Evolutionary conservation across 805 yeast genomes (phyloP).

Genomic region (Kodamaea restingae): DNA sequence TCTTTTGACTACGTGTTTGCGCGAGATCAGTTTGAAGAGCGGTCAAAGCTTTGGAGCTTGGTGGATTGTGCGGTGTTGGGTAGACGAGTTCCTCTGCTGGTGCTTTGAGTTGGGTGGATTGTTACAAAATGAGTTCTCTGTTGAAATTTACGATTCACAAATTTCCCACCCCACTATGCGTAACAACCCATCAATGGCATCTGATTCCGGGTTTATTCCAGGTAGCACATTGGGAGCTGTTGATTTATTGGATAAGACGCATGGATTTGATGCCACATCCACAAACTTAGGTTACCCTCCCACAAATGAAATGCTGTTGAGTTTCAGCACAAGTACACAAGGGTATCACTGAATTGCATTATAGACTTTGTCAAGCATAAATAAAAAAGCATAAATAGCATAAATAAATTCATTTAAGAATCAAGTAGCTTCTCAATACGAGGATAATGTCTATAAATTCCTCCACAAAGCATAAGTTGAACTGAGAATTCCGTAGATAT

Average conservation of each 20-base stretch:
- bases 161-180: no score
- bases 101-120: constrained; percentile 60
- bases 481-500: no score
- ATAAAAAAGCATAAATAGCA: background rate
- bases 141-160: background rate
- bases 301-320: background rate
- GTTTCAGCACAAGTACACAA: background rate
- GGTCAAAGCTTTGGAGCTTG: constrained; percentile 64
- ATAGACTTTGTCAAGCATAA: background rate
- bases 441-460: no score
- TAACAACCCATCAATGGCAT: no score
- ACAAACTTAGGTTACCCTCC: background rate
- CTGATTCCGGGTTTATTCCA: background rate
- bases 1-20: constrained; percentile 52
- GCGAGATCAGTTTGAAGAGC: constrained; percentile 58
- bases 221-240: constrained; percentile 11
- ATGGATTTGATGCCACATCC: background rate
- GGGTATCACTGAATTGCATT: background rate
- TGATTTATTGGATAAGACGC: constrained; percentile 12
- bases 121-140: constrained; percentile 29
- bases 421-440: no score
- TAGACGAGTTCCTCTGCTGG: constrained; percentile 69
- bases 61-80: constrained; percentile 77
- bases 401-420: no score
- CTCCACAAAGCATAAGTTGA: no score